Base-by-base conservation (phyloP, 106 monocot species). In the Dioscorea zingiberensis region DNA sequence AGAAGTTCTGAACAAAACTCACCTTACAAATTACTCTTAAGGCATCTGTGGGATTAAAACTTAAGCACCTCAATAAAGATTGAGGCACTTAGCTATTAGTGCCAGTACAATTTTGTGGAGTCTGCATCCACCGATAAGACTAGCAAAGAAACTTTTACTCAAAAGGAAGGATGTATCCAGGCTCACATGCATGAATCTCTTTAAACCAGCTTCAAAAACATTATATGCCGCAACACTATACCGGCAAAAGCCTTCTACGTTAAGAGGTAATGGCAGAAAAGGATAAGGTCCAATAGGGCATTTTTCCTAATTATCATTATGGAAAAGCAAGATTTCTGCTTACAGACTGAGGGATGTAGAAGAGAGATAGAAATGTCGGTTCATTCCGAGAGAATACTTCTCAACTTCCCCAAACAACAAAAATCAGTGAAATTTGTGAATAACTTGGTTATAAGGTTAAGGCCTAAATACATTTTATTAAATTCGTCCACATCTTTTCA, bases 141-240 rank as follows among this genome's bases (percentile, higher is more conserved):
- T 59, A n/a, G 8, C 27, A 44, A 48, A 23, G 6, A 58, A 23
- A 69, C n/a, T 71, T 76, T 71, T 89, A 97, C 97, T 97, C 92
- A n/a, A n/a, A n/a, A n/a, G n/a, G n/a, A 75, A 97, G 85, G 56
- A 97, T 89, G 64, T 97, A 97, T 45, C 79, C 86, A 59, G 91
- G 92, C 67, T 92, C 97, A n/a, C n/a, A 60, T 97, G 78, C 81
- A 92, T 92, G 69, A 92, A 97, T 75, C 73, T 85, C 75, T 88
- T 92, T 46, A 97, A 70, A 27, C 97, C 97, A 69, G 72, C 78
- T 68, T 97, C 97, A 82, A 97, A 97, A 67, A 97, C 78, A 82
- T 82, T 97, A 58, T 92, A 85, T 18, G 97, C 97, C n/a, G n/a
- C n/a, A n/a, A n/a, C n/a, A n/a, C n/a, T n/a, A n/a, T 59, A 86